These are phyloP conservation scores for Globisporangium solare DNA, from an alignment of 352 stramenopile genomes.

Conservation along the genomic window DNA sequence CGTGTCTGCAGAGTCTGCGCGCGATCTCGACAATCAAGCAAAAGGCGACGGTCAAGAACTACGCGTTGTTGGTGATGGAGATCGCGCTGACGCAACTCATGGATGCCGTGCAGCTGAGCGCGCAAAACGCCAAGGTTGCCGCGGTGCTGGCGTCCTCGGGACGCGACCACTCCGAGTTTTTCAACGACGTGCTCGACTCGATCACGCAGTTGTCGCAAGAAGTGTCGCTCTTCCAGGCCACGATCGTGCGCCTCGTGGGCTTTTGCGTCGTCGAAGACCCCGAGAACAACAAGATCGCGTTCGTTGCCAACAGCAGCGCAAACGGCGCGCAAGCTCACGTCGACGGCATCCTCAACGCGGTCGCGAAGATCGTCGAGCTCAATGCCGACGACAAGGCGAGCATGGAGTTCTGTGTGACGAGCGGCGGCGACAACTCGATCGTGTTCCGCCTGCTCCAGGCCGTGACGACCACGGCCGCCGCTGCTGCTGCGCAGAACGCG, in stretches of 20 bases:
- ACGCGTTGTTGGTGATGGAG: slow-evolving; percentile 68
- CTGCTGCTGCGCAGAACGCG: slow-evolving; percentile 21
- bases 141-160: slow-evolving; percentile 44
- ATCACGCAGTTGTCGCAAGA: slow-evolving; percentile 75
- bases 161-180: slow-evolving; percentile 54
- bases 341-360: slow-evolving; percentile 51
- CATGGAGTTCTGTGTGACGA: slow-evolving; percentile 79
- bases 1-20: slow-evolving; percentile 63
- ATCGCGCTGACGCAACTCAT: slow-evolving; percentile 74
- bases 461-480: slow-evolving; percentile 50
- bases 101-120: slow-evolving; percentile 36
- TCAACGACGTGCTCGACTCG: slow-evolving; percentile 61
- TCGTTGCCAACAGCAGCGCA: slow-evolving; percentile 30
- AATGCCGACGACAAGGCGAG: slow-evolving; percentile 63
- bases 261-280: slow-evolving; percentile 32
- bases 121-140: slow-evolving; percentile 19
- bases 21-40: slow-evolving; percentile 65
- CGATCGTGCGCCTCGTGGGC: slow-evolving; percentile 68
- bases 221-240: slow-evolving; percentile 74
- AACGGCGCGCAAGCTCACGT: slow-evolving; percentile 31
- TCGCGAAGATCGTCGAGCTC: slow-evolving; percentile 78
- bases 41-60: slow-evolving; percentile 47
- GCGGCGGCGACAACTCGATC: slow-evolving; percentile 24
- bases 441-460: slow-evolving; percentile 63
- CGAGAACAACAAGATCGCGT: slow-evolving; percentile 18